Conservation (phyloP, 2,329 filamentous ascomycete genomes). For the Fusarium abutilonis region DNA sequence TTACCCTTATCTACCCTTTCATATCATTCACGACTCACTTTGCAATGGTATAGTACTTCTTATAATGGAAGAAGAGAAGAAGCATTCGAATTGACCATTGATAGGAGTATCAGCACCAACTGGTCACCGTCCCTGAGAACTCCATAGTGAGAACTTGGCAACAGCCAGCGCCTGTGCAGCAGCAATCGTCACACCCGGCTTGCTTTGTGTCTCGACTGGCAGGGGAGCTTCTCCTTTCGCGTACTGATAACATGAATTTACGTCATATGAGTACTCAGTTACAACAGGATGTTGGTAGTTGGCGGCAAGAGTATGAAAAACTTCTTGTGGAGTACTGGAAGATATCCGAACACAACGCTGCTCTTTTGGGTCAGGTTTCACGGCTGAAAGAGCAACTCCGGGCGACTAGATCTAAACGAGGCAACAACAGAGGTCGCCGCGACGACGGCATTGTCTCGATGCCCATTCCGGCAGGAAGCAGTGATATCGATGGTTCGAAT, state of each 20-base stretch:
- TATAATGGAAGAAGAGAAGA: background rate
- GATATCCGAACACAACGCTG: constrained; percentile 1
- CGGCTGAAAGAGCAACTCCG: constrained; percentile 4
- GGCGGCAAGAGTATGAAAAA: constrained; percentile 14
- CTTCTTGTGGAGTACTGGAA: constrained; percentile 5
- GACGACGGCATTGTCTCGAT: background rate
- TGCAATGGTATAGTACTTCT: background rate
- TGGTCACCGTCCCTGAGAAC: constrained; percentile 1
- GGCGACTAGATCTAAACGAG: background rate
- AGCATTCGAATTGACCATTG: too few species aligned
- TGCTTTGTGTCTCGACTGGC: constrained; percentile 14
- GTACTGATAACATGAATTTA: constrained; percentile 12
- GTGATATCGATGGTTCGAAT: too few species aligned
- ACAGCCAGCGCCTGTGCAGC: constrained; percentile 3
- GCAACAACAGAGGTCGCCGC: too few species aligned
- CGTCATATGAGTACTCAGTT: constrained; percentile 8
- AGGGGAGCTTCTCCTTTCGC: constrained; percentile 5
- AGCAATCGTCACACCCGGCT: constrained; percentile 1
- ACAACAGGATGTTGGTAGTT: constrained; percentile 2
- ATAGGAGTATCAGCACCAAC: background rate
- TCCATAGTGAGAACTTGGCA: constrained; percentile 7
- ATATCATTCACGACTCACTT: too few species aligned
- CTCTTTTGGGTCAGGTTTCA: constrained; percentile 2
- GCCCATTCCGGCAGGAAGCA: background rate
- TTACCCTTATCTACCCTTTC: too few species aligned